Percentiles rank a stretch among this genome's conserved stretches.
Evolutionary conservation across 495 filamentous ascomycete species (phyloP).

Genomic region (Aspergillus mulundensis): DNA sequence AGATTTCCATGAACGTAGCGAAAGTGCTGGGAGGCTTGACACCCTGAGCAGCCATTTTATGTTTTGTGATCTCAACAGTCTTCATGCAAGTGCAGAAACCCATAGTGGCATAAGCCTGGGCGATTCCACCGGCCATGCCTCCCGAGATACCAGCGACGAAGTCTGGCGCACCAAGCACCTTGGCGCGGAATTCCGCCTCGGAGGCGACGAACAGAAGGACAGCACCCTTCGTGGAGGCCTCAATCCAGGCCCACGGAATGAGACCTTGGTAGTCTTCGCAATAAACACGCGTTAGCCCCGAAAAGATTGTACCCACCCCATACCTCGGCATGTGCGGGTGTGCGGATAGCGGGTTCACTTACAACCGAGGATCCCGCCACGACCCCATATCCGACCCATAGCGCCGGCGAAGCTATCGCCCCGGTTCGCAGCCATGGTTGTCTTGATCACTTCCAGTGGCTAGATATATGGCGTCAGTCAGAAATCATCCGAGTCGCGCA

Average conservation of each 20-base stretch:
- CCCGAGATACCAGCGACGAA: conserved; percentile 86
- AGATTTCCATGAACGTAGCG: conserved; percentile 94
- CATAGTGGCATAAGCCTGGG: conserved; percentile 98
- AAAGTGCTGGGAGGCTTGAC: conserved; percentile 84
- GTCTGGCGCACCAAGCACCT: conserved; percentile 71
- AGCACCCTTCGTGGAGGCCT: conserved; percentile 98
- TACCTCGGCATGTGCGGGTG: conserved; percentile 16
- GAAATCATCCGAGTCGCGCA: background rate
- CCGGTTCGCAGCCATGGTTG: conserved; percentile 97
- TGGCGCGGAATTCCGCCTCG: conserved; percentile 93
- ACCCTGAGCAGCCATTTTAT: conserved; percentile 83
- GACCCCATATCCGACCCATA: conserved; percentile 82
- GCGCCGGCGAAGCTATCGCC: conserved; percentile 79
- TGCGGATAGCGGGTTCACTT: conserved; percentile 40
- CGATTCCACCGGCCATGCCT: conserved; percentile 91
- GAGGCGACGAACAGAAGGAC: conserved; percentile 98
- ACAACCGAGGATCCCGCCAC: conserved; percentile 96
- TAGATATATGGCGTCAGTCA: conserved; percentile 35
- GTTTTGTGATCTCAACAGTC: conserved; percentile 98
- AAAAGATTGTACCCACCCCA: conserved; percentile 19
- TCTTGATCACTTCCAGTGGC: conserved; percentile 98
- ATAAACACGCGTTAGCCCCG: conserved; percentile 11
- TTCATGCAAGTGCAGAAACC: conserved; percentile 99
- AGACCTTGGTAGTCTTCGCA: conserved; percentile 92
- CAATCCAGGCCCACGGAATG: conserved; percentile 99